These are phyloP conservation scores for Eutrema salsugineum DNA, from an alignment of 441 rosid genomes.

Conservation along the genomic window DNA sequence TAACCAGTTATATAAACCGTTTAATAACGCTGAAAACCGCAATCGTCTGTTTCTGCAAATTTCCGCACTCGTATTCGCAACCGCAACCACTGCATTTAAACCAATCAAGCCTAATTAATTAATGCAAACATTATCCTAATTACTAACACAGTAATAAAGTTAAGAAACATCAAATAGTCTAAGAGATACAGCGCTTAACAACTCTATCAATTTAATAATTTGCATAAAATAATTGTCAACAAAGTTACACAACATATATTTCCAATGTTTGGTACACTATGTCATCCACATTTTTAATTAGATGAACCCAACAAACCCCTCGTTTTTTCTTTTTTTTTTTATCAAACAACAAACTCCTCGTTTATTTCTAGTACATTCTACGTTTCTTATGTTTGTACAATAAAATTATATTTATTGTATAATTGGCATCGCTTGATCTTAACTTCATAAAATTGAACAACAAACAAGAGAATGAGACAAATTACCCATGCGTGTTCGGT, in stretches of 20 bases:
- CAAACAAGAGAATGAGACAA: slow-evolving; percentile 20
- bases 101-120: too few species aligned
- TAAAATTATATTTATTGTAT: background rate
- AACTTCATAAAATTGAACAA: slow-evolving; percentile 15
- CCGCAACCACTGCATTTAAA: too few species aligned
- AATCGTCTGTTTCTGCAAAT: too few species aligned
- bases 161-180: too few species aligned
- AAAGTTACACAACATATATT: slow-evolving; percentile 19
- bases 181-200: too few species aligned
- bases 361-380: slow-evolving; percentile 18
- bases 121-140: too few species aligned
- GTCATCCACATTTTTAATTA: background rate
- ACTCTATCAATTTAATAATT: slow-evolving; percentile 11
- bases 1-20: too few species aligned
- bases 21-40: too few species aligned
- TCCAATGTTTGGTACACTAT: slow-evolving; percentile 28
- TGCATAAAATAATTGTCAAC: background rate
- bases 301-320: slow-evolving; percentile 24
- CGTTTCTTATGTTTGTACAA: slow-evolving; percentile 1
- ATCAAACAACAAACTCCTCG: too few species aligned
- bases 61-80: too few species aligned
- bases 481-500: slow-evolving; percentile 16
- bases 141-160: too few species aligned
- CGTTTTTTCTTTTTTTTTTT: too few species aligned
- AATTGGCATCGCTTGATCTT: background rate